A percentile compares a stretch with the other conserved stretches of the same genome.
These are phyloP conservation scores for Fusarium sp. DNA, from an alignment of 2,329 filamentous ascomycete species.

Conservation along the genomic window DNA sequence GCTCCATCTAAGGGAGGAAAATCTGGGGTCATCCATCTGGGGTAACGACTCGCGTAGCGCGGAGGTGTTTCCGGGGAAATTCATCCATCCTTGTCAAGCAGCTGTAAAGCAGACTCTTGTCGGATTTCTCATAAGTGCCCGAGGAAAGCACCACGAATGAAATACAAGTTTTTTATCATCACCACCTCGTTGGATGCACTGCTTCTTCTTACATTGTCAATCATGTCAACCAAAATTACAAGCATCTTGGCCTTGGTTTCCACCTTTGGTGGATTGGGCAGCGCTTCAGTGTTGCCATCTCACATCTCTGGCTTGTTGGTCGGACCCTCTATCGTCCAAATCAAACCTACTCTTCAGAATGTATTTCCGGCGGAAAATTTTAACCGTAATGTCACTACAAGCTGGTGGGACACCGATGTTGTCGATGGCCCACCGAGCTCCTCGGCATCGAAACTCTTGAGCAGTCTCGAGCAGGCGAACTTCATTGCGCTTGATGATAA, in stretches of 20 bases:
- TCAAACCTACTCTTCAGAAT: background rate
- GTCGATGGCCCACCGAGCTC: background rate
- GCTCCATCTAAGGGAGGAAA: background rate
- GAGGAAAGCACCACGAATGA: background rate
- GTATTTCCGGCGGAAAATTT: conserved; percentile 26
- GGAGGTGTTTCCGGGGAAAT: background rate
- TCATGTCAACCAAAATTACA: background rate
- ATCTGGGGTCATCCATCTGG: background rate
- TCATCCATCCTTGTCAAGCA: background rate
- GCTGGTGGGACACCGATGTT: conserved; percentile 20
- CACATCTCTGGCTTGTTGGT: background rate
- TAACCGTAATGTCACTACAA: conserved; percentile 27
- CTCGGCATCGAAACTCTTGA: background rate
- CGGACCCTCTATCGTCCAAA: background rate
- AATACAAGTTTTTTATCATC: background rate
- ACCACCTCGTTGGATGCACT: background rate
- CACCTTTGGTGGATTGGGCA: background rate
- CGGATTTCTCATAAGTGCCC: background rate
- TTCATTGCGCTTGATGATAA: background rate
- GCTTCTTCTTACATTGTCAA: background rate
- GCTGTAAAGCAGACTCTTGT: background rate
- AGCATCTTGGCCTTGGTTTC: background rate
- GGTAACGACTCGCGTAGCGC: background rate
- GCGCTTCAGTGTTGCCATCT: background rate
- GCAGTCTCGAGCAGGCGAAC: background rate